Evolutionary conservation across 2,329 filamentous ascomycete species (phyloP), one percentile per base, ranked within the genome.

Genomic region (Gnomoniopsis sp.): DNA sequence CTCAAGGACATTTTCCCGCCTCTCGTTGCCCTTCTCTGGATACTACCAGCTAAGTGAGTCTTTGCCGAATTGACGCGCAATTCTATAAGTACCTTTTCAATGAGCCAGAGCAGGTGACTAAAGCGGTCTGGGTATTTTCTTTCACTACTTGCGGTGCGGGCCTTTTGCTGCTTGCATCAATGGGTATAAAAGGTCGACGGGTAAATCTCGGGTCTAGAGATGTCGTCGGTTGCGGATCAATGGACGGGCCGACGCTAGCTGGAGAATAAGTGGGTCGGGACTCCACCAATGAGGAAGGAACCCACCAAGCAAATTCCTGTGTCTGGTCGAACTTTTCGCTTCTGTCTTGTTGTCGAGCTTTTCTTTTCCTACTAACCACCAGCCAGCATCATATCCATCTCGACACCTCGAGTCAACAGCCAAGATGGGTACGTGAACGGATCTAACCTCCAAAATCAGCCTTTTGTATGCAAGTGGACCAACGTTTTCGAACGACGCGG

Each of bases 361-460:
- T 67, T 66, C 57, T 56, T 66, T 58, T 60, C 49, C 67, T 70
- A 69, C 68, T 68, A 66, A 71, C 70, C 70, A 73, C 70, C 69
- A 72, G 63, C 70, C 69, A 72, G 62, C 66, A 62, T 65, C 71
- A 70, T 73, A 72, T 77, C 71, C 61, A 62, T 59, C 51, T 56
- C 63, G 61, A 69, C 63, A 69, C 65, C 60, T 62, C 65, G 66
- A 73, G 72, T 71, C 72, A 59, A 72, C 69, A 79, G 79, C 76
- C 79, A 83, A 77, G 77, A 85, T 85, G 82, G 82, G 82, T 85
- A 85, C 78, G 82, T 82, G 80, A 73, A 67, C 38, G 70, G 65
- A 64, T 60, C 71, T 68, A 53, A 49, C 70, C 70, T 68, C 71
- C 69, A 67, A 47, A 54, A 52, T 44, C 69, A 73, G 71, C 72